Evolutionary conservation across 2,329 filamentous ascomycete genomes (phyloP), one percentile per base, ranked within the genome.

Genomic region (Thermothelomyces thermophilus): DNA sequence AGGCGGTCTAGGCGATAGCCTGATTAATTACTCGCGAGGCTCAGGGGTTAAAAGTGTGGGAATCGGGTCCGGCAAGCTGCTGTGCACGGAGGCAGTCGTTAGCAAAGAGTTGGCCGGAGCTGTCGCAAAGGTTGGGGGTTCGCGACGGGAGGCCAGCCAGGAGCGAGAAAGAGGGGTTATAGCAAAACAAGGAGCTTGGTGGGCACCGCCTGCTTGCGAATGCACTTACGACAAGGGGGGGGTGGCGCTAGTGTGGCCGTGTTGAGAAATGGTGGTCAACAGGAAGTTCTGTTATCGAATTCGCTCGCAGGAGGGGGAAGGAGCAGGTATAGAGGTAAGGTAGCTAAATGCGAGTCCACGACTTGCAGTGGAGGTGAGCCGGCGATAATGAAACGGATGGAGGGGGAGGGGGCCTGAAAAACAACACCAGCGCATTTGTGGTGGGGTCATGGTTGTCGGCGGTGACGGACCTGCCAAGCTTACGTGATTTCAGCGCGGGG

Each of bases 301-400:
- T 13, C 17, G 19, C 33, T 17, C 28, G 39, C 36, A 16, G 34
- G 46, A 45, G 48, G 35, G 22, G 28, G 16, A 34, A 20, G 40
- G 28, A 43, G n/a, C 14, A 35, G 24, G 40, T 31, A 10, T 37
- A 48, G 41, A 30, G 30, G 16, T n/a, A n/a, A n/a, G n/a, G n/a
- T n/a, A n/a, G n/a, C n/a, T n/a, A 43, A 14, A 24, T 37, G 50
- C 20, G 24, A 41, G 30, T 16, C 35, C 36, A 42, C 35, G 19
- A 46, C 20, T n/a, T n/a, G 35, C 36, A 20, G 41, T 31, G 36
- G 36, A 46, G 41, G 43, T 41, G 41, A 46, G 30, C 31, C 16
- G 42, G 50, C 46, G 51, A 55, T 49, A 55, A 54, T 52, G 49
- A 54, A 60, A 56, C 51, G 51, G 49, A 54, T 50, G 54, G 52